Base-by-base conservation (phyloP, 2,329 filamentous ascomycete genomes). In the Kalaharituber pfeilii region DNA sequence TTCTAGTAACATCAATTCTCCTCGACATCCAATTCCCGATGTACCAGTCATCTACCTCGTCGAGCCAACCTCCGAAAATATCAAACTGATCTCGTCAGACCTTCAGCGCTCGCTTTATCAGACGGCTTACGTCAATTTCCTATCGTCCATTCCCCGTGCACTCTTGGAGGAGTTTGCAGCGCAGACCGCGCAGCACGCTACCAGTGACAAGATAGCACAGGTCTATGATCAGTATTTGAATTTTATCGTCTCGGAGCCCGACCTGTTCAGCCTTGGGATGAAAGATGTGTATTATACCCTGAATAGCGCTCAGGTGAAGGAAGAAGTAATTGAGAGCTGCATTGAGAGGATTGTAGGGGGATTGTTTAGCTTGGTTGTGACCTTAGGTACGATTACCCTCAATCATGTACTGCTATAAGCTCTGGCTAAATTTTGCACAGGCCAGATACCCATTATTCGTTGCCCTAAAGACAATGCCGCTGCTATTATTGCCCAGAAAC, bases 341-440 rank as follows among this genome's bases (percentile, higher is more conserved):
- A 78, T 98, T 28, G 89, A 98, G 68, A 81, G 81, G 62, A 89
- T 96, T 59, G 91, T 98, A 51, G 93, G 84, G 64, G 91, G 91
- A 0, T 72, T 98, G n/a, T 98, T 96, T 70, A 95, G 88, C 59
- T 91, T 98, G 50, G 82, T 91, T 56, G 91, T 94, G n/a, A 98
- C 91, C 4, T 94, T 95, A 86, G 89, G 87, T 82, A 74, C 56
- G 73, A 61, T 18, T 28, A 9, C 25, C 61, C 53, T 27, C 33
- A 1, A n/a, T n/a, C 15, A 22, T 51, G n/a, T 42, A 36, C 15
- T 13, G 24, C 49, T 55, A 47, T 44, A 42, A n/a, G 27, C 45
- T 47, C n/a, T 8, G 8, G 22, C 18, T n/a, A 11, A 44, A 24
- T 7, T 18, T 45, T 49, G 26, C 22, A 13, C 61, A 87, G 84